phyloP scores from a whole-genome alignment of 192 early-diverging fungal genomes.

The Coemansia nantahalensis region DNA sequence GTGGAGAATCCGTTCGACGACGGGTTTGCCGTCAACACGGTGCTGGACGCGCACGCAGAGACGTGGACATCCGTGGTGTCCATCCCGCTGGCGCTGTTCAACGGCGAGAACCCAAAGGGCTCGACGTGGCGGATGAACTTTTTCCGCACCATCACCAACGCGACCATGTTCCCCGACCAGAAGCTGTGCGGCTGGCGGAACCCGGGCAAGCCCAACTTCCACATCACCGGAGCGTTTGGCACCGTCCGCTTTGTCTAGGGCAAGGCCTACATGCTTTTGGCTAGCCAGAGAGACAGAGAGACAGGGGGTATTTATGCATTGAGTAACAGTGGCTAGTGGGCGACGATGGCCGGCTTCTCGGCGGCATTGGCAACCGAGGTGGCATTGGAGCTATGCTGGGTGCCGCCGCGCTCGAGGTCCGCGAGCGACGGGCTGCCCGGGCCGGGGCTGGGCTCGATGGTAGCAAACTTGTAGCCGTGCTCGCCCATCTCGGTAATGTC shows the following conservation, averaged over 20 bases:
- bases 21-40: slow-evolving; percentile 40
- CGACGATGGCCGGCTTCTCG: slow-evolving; percentile 21
- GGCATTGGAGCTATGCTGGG: slow-evolving; percentile 8
- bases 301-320: background rate
- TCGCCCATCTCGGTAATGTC: slow-evolving; percentile 89
- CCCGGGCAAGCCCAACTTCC: slow-evolving; percentile 40
- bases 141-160: slow-evolving; percentile 44
- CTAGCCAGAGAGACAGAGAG: too few relatives aligned
- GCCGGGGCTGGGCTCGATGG: slow-evolving; percentile 21
- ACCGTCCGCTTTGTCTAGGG: slow-evolving; percentile 4
- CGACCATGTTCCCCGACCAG: slow-evolving; percentile 40
- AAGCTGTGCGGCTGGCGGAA: slow-evolving; percentile 52
- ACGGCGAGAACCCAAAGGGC: slow-evolving; percentile 40
- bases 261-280: background rate
- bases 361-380: slow-evolving; percentile 17
- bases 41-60: slow-evolving; percentile 20
- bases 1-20: slow-evolving; percentile 44
- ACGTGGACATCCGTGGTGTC: slow-evolving; percentile 22
- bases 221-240: slow-evolving; percentile 47
- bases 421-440: slow-evolving; percentile 13
- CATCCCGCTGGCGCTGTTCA: slow-evolving; percentile 50
- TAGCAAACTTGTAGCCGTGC: slow-evolving; percentile 53
- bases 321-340: background rate
- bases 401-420: slow-evolving; percentile 21
- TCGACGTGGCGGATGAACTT: slow-evolving; percentile 54